Conservation (phyloP, 257 asterid species). For the Ophiorrhiza pumila region DNA sequence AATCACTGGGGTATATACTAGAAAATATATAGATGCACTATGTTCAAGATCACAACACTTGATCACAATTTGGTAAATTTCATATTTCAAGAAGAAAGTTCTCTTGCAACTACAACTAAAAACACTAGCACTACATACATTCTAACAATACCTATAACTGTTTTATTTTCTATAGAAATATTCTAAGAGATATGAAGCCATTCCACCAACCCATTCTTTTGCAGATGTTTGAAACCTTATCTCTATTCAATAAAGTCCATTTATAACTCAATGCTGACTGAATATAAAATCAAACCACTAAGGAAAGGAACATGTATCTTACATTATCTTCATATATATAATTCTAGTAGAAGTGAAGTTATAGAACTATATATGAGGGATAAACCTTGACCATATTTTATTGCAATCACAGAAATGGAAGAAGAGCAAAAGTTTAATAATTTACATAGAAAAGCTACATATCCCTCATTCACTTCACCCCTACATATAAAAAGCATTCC, state of each 20-base stretch:
- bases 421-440: constrained; percentile 19
- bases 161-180: neutral
- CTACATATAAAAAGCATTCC: constrained; percentile 3
- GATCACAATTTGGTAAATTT: too few species aligned
- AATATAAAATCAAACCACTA: constrained; percentile 3
- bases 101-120: neutral
- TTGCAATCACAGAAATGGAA: constrained; percentile 17
- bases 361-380: neutral
- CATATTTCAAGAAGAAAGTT: neutral
- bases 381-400: constrained; percentile 14
- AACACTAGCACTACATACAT: neutral
- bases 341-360: too few species aligned
- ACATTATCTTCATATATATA: neutral
- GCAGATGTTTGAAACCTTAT: neutral
- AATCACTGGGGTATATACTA: neutral
- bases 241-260: neutral
- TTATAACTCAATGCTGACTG: neutral
- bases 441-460: constrained; percentile 19
- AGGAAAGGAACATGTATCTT: neutral
- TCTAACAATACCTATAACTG: too few species aligned
- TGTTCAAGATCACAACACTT: neutral
- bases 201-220: neutral
- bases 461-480: constrained; percentile 9
- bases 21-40: neutral
- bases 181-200: neutral